phyloP scores from a whole-genome alignment of 768 basidiomycete genomes.

The Suillus cothurnatus region DNA sequence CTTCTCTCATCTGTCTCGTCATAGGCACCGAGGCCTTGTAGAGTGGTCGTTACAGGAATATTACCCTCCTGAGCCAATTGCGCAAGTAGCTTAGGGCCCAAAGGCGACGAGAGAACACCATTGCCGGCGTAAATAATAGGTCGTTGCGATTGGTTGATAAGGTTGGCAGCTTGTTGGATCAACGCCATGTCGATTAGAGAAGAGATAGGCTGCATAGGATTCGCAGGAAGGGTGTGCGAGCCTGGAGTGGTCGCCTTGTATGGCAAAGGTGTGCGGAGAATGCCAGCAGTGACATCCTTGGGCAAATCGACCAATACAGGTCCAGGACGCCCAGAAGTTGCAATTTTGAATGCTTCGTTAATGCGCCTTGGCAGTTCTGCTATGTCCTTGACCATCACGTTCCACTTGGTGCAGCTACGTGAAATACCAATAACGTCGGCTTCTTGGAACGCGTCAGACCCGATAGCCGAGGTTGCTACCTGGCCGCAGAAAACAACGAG shows the following conservation, averaged over 20 bases:
- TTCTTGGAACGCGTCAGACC: slow-evolving; percentile 99
- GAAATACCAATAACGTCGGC: slow-evolving; percentile 97
- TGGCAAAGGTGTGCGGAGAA: slow-evolving; percentile 83
- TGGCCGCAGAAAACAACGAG: slow-evolving; percentile 96
- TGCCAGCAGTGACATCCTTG: slow-evolving; percentile 96
- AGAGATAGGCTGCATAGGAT: slow-evolving; percentile 63
- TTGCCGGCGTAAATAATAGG: slow-evolving; percentile 94
- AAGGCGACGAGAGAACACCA: slow-evolving; percentile 80
- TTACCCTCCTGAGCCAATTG: slow-evolving; percentile 82
- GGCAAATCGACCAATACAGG: slow-evolving; percentile 98
- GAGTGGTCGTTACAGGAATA: slow-evolving; percentile 96
- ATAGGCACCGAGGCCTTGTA: slow-evolving; percentile 94
- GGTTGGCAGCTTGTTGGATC: slow-evolving; percentile 80
- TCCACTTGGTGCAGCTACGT: slow-evolving; percentile 98
- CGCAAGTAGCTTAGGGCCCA: slow-evolving; percentile 81
- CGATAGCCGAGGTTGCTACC: slow-evolving; percentile 98
- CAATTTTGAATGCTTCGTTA: slow-evolving; percentile 99
- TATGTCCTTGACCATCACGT: slow-evolving; percentile 99
- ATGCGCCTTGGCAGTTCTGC: slow-evolving; percentile 92
- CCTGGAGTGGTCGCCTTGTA: slow-evolving; percentile 88
- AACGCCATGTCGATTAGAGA: slow-evolving; percentile 63
- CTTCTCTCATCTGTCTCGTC: slow-evolving; percentile 87
- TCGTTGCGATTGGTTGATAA: slow-evolving; percentile 91
- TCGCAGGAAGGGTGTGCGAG: slow-evolving; percentile 70
- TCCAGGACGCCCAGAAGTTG: slow-evolving; percentile 94